Evolutionary conservation across 345 rosid genomes (phyloP).

Genomic region (Eucalyptus cladocalyx): DNA sequence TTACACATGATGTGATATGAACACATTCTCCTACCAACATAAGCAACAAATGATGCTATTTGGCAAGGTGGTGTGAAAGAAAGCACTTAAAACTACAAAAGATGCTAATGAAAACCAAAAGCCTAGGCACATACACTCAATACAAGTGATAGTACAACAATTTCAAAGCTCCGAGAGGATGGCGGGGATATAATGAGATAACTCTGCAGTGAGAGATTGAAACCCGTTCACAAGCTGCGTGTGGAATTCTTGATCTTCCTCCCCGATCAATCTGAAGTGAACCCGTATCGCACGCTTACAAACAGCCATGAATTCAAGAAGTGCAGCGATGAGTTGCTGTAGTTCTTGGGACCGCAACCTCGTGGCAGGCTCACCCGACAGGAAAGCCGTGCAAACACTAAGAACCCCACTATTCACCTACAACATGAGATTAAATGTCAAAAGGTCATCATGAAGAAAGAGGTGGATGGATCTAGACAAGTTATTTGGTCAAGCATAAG

Average conservation of each 20-base stretch:
- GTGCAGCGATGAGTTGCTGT: conserved; percentile 96
- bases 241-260: conserved; percentile 98
- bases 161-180: conserved; percentile 86
- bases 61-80: neutral
- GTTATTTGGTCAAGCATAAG: neutral
- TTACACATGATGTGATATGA: neutral
- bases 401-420: conserved; percentile 98
- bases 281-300: conserved; percentile 98
- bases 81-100: neutral
- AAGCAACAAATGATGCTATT: neutral
- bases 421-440: neutral
- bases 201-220: conserved; percentile 94
- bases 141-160: neutral
- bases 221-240: conserved; percentile 98
- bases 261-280: conserved; percentile 88
- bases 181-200: conserved; percentile 96
- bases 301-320: conserved; percentile 97
- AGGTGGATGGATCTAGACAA: neutral
- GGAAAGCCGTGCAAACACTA: conserved; percentile 97
- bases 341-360: conserved; percentile 91
- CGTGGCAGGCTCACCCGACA: conserved; percentile 98
- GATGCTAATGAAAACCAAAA: neutral
- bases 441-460: neutral
- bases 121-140: neutral
- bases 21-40: neutral